Conservation (phyloP, 2,329 filamentous ascomycete species). For the Colletotrichum chlorophyti region DNA sequence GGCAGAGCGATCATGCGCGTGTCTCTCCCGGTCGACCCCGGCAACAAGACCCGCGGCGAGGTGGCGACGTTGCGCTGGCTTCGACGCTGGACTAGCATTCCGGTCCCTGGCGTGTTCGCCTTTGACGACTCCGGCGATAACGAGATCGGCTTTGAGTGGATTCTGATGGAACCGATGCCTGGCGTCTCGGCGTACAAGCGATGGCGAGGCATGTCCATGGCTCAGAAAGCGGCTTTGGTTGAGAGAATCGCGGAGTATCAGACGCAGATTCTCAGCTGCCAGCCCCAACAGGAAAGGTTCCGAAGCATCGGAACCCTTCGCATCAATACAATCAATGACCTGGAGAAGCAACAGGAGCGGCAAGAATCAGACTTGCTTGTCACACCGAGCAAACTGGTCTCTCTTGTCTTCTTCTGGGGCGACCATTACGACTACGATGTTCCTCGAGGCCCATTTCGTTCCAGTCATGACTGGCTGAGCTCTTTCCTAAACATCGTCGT, state of each 20-base stretch:
- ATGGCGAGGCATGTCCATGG: slow-evolving; percentile 38
- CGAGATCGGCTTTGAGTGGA: slow-evolving; percentile 48
- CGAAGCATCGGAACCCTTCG: not conserved
- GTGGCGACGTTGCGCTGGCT: slow-evolving; percentile 45
- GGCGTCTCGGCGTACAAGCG: slow-evolving; percentile 33
- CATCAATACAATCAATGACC: not conserved
- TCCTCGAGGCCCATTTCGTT: slow-evolving; percentile 44
- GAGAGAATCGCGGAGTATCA: slow-evolving; percentile 39
- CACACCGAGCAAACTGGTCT: slow-evolving; percentile 38
- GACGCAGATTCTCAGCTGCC: slow-evolving; percentile 24
- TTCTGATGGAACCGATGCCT: slow-evolving; percentile 41
- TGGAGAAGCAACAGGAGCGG: not conserved
- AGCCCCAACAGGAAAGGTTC: not conserved
- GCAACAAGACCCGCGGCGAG: slow-evolving; percentile 44
- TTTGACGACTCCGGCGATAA: slow-evolving; percentile 41
- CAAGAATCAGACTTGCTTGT: slow-evolving; percentile 7
- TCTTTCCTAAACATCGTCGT: slow-evolving; percentile 38
- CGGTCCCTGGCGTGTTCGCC: slow-evolving; percentile 40
- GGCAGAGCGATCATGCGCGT: slow-evolving; percentile 39
- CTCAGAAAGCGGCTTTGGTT: slow-evolving; percentile 40
- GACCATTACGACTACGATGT: slow-evolving; percentile 39
- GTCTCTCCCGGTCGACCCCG: slow-evolving; percentile 43
- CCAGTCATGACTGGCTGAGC: slow-evolving; percentile 45
- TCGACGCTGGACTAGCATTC: slow-evolving; percentile 37
- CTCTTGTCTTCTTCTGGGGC: slow-evolving; percentile 41